Evolutionary conservation across 2,329 filamentous ascomycete genomes (phyloP).

Genomic region (Fusarium annulatum): DNA sequence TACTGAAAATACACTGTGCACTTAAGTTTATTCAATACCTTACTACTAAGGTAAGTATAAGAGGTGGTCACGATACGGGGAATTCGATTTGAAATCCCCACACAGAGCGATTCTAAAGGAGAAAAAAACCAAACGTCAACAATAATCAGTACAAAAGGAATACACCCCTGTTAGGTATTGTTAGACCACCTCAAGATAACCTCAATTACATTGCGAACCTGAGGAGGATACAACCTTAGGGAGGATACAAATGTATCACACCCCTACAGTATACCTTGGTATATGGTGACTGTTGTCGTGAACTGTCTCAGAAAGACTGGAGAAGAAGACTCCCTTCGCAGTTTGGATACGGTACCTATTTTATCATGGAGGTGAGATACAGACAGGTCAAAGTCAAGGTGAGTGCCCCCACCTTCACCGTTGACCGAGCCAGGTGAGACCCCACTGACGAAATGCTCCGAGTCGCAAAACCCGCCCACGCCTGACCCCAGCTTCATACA

Average conservation of each 20-base stretch:
- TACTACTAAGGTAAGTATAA: neutral
- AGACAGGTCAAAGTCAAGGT: constrained; percentile 4
- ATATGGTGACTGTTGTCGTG: neutral
- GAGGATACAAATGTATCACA: neutral
- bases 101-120: neutral
- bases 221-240: neutral
- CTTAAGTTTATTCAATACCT: neutral
- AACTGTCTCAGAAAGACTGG: neutral
- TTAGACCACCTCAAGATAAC: neutral
- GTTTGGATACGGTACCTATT: neutral
- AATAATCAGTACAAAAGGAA: neutral
- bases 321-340: neutral
- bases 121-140: neutral
- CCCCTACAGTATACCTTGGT: neutral
- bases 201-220: neutral
- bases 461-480: constrained; percentile 44
- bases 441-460: constrained; percentile 48
- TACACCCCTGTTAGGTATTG: neutral
- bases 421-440: constrained; percentile 45
- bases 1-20: too few species aligned
- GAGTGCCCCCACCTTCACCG: constrained; percentile 43
- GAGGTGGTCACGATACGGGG: neutral
- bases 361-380: neutral
- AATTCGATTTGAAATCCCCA: neutral
- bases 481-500: constrained; percentile 40